Base-by-base conservation (phyloP, 805 yeast genomes). In the Candida khao-thaluensis region DNA sequence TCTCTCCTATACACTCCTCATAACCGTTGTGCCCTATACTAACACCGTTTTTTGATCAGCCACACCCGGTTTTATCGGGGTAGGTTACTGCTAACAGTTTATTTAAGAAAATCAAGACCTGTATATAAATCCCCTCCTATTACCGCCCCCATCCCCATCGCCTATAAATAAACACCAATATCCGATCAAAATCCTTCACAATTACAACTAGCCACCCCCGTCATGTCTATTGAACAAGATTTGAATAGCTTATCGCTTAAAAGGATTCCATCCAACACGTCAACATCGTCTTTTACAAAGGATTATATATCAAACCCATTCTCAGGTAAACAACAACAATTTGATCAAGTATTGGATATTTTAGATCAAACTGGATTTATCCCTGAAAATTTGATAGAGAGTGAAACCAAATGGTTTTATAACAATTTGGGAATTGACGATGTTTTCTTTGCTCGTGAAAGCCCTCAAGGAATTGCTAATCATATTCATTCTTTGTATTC, bases 341-440 rank as follows among this genome's bases (percentile, higher is more conserved):
- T 82, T 60, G 89, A 81, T 49, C 72, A 73, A 45, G 97, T 91
- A 30, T 77, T 88, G 62, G 95, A 88, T 57, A 72, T 79, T 28
- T 67, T 91, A 41, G 95, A 88, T 57, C 72, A 76, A 38, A 79
- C 82, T 23, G 98, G 96, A 0, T 86, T 91, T 56, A 85, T 91
- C 44, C 99, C 98, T 7, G 95, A 85, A 52, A 65, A 77, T 41
- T 71, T 88, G 52, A 85, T 91, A 49, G 96, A 89, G 62, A 71
- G 76, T 40, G 98, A 91, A 64, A 82, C 91, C 6, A 76, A 72
- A 33, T 89, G 96, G 95, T 90, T 91, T 60, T 93, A 93, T 68
- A 79, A 84, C 42, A 65, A 77, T 28, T 72, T 91, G 49, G 96
- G 96, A 18, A 88, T 91, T 43, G 96, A 90, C 57, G 96, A 89